Evolutionary conservation across 352 stramenopile genomes (phyloP).

Genomic region (Peronospora belbahrii): DNA sequence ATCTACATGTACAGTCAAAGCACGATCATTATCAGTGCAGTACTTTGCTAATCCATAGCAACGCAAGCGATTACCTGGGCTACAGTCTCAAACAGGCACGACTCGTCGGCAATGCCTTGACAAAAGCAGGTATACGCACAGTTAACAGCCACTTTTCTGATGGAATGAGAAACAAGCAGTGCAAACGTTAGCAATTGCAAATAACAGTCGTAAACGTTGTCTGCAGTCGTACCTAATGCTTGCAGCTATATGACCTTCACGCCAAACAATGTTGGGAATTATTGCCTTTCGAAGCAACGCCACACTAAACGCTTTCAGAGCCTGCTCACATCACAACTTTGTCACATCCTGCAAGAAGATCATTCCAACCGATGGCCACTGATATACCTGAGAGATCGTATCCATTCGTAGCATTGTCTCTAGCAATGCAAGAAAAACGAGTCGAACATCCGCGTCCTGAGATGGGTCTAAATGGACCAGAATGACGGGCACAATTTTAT

Average conservation of each 20-base stretch:
- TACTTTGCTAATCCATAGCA: background rate
- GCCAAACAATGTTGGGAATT: slow-evolving; percentile 87
- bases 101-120: slow-evolving; percentile 59
- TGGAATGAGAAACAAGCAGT: background rate
- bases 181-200: slow-evolving; percentile 1
- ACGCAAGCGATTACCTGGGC: slow-evolving; percentile 37
- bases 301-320: slow-evolving; percentile 55
- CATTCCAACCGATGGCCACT: background rate
- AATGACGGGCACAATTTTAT: slow-evolving; percentile 49
- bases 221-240: slow-evolving; percentile 56
- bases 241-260: slow-evolving; percentile 73
- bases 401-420: slow-evolving; percentile 72
- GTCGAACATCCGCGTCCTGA: slow-evolving; percentile 66
- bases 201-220: background rate
- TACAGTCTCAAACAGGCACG: slow-evolving; percentile 77
- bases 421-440: slow-evolving; percentile 77
- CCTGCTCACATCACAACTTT: slow-evolving; percentile 18
- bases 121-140: slow-evolving; percentile 82
- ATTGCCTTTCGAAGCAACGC: slow-evolving; percentile 67
- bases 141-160: slow-evolving; percentile 84
- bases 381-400: slow-evolving; percentile 40
- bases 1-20: slow-evolving; percentile 35
- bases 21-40: slow-evolving; percentile 2
- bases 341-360: background rate
- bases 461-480: slow-evolving; percentile 54